Base-by-base conservation (phyloP, 805 yeast species). In the Barnettozyma californica region DNA sequence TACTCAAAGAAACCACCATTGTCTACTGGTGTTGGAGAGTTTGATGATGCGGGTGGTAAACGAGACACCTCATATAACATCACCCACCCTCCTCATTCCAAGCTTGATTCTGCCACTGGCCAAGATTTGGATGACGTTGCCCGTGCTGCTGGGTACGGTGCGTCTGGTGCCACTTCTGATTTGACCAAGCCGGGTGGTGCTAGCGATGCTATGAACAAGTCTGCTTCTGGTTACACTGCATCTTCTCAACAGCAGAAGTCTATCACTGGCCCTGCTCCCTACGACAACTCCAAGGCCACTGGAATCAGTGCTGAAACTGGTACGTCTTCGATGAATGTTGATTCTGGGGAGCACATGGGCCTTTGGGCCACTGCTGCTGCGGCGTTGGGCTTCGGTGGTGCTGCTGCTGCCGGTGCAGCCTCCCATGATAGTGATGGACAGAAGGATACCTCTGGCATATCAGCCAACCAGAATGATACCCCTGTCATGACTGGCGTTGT, bases 231-330 rank as follows among this genome's bases (percentile, higher is more conserved):
- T 5, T 41, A 31, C 18, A 27, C 19, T 8, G 4, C 34, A 16
- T 26, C 23, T 13, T 9, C 26, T 26, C 10, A 18, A 20, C 10
- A 34, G 39, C 9, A 33, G 34, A 14, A 40, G 35, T 27, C 33
- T 10, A 18, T 14, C 14, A 34, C 34, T n/a, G n/a, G n/a, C 19
- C 7, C 38, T 31, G 46, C 43, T 23, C 38, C 48, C 8, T 45
- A 45, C 14, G 53, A 45, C 41, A 51, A 37, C 38, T 46, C 44
- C 3, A 44, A 48, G 35, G 51, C 54, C 10, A 43, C 54, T 18
- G 56, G 55, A 1, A 2, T 37, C 47, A 37, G 48, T 25, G 57
- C 48, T 25, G 57, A 46, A 20, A n/a, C 29, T 35, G 57, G 54
- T 21, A 14, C 33, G 6, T 16, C 6, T 20, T 26, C n/a, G 21